Percentiles rank a stretch among this genome's conserved stretches.
Conservation (phyloP, 495 filamentous ascomycete species). For the Tetracladium setigerum region DNA sequence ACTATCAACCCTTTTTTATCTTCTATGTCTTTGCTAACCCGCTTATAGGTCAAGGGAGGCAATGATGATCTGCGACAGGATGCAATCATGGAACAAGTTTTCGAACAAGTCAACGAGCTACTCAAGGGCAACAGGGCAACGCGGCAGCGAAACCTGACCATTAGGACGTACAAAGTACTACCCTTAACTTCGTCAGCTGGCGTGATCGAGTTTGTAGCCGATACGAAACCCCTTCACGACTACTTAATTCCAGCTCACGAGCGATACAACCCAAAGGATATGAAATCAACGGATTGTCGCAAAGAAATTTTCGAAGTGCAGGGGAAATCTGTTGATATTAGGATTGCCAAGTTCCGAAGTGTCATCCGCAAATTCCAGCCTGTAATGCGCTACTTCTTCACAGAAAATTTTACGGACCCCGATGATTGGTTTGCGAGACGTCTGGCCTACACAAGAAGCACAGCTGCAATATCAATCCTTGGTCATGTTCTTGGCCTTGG, state of each 20-base stretch:
- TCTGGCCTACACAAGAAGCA: conserved; percentile 83
- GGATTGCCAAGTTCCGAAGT: conserved; percentile 64
- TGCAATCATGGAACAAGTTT: conserved; percentile 99
- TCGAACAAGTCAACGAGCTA: conserved; percentile 87
- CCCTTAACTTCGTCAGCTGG: conserved; percentile 76
- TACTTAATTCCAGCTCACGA: conserved; percentile 88
- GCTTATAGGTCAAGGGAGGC: conserved; percentile 70
- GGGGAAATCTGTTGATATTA: conserved; percentile 54
- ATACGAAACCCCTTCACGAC: conserved; percentile 85
- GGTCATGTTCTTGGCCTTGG: conserved; percentile 92
- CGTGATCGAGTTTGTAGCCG: conserved; percentile 93
- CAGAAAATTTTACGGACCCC: conserved; percentile 87
- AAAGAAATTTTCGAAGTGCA: conserved; percentile 70
- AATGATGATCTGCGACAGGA: conserved; percentile 97
- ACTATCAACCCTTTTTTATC: conserved; percentile 21
- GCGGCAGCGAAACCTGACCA: conserved; percentile 76
- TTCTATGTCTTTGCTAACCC: conserved; percentile 9
- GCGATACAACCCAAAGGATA: conserved; percentile 76
- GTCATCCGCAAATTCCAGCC: conserved; percentile 78
- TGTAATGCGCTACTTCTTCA: conserved; percentile 95
- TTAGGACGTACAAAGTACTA: conserved; percentile 93
- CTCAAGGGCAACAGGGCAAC: conserved; percentile 79
- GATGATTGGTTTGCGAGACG: conserved; percentile 91
- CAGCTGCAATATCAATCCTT: conserved; percentile 90
- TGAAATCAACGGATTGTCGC: conserved; percentile 64